Evolutionary conservation across 2,329 filamentous ascomycete genomes (phyloP), one percentile per base, ranked within the genome.

Genomic region (Aspergillus viridinutans): DNA sequence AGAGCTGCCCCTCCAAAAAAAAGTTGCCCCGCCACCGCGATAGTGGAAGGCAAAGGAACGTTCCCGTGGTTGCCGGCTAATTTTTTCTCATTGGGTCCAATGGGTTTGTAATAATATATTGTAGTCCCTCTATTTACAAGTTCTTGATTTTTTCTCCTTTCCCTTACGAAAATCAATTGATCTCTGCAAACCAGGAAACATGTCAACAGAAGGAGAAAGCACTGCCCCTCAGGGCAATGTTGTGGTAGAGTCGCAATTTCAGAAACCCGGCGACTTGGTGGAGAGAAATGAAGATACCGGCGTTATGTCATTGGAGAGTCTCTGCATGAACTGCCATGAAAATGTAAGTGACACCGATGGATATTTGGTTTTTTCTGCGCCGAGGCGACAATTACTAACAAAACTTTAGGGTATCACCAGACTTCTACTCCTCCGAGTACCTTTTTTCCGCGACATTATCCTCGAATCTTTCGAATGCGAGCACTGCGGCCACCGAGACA

Each of bases 401-500:
- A 1, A 14, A 20, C 2, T 40, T 5, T 59, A 95, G 90, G 94
- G 94, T 67, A 84, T 80, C 1, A 99, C 94, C 14, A 85, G 88
- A 58, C 84, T 99, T 23, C 85, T 99, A 47, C 85, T 99, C 54
- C 96, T 95, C 17, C 86, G 86, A 63, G 97, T 99, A 55, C 94
- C 94, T 17, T 97, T 91, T 82, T 99, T 99, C 81, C 91, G 92
- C 78, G 93, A 99, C 75, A 87, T 99, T 61, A 91, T 99, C 68
- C 85, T 99, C 74, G 96, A 97, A 87, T 97, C 93, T 61, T 99
- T 99, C 76, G 84, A 85, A 64, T 99, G 94, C 80, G 86, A 90
- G 5, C 85, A 97, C 76, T 99, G 94, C 79, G 81, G 86, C 71
- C 88, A 93, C 76, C 86, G 89, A 64, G 96, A 97, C 80, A 92